Conservation (phyloP, 352 stramenopile species). For the Ochromonadaceae sp. region DNA sequence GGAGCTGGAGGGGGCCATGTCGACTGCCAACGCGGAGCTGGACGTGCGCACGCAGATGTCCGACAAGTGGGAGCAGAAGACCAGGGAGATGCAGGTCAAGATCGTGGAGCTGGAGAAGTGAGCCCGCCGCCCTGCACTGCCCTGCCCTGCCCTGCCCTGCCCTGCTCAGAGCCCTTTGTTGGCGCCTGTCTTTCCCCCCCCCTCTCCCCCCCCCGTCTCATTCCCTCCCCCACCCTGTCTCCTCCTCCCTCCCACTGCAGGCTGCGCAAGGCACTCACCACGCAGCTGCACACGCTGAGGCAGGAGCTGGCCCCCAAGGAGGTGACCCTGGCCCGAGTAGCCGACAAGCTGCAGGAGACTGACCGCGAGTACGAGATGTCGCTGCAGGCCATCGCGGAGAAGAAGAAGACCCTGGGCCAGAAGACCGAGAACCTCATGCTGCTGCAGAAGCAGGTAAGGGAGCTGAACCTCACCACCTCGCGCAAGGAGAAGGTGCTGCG, state of each 20-base stretch:
- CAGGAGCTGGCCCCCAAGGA: conserved; percentile 5
- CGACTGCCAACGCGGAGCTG: not conserved
- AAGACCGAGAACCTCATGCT: not conserved
- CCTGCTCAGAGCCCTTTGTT: too few relatives aligned
- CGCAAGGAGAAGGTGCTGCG: not conserved
- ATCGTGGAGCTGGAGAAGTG: conserved; percentile 6
- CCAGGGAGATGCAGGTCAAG: not conserved
- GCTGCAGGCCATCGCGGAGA: conserved; percentile 4
- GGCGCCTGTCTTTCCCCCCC: too few relatives aligned
- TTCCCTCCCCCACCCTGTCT: too few relatives aligned
- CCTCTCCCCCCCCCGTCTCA: too few relatives aligned
- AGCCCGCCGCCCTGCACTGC: too few relatives aligned
- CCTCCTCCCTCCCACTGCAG: too few relatives aligned
- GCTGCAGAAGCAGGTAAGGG: conserved; percentile 9
- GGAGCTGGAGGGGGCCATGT: not conserved
- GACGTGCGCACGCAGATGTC: not conserved
- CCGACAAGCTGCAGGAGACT: not conserved
- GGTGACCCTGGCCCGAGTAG: not conserved
- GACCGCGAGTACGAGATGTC: conserved; percentile 3
- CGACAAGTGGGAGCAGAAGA: not conserved
- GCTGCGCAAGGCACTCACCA: not conserved
- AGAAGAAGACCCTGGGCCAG: conserved; percentile 3
- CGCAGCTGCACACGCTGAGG: not conserved
- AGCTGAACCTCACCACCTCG: not conserved
- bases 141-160: too few relatives aligned